Base-by-base conservation (phyloP, 805 yeast genomes). In the Wilhelminamyces savonicus region DNA sequence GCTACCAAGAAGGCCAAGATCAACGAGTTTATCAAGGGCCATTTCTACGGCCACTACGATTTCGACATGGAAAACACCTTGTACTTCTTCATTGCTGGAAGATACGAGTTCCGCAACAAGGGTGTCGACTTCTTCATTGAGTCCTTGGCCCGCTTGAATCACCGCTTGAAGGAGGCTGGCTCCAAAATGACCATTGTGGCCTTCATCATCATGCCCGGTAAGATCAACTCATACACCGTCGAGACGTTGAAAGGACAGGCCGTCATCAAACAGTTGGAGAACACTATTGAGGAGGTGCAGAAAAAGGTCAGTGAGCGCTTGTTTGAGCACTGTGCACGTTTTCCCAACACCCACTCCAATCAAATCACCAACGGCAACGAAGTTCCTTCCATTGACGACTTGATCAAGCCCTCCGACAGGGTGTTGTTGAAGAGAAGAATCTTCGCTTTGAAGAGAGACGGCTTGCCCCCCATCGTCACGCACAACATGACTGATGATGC, bases 171-270 rank as follows among this genome's bases (percentile, higher is more conserved):
- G 62, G 78, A 76, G 34, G 59, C 76, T 4, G 85, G 85, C 24
- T 82, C 95, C 5, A 84, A 82, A 46, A 82, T 80, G 69, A 90
- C 97, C 0, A 92, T 90, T 13, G 97, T 90, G 25, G 97, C 97
- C 8, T 90, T 90, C 52, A 86, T 90, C 49, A 90, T 90, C 58
- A 92, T 92, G 97, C 98, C 98, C 3, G 97, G 97, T 12, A 76
- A 79, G 29, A 88, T 94, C 33, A 80, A 83, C 47, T 88, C 97
- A 0, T 90, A 86, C 59, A 92, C 97, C 2, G 94, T 87, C 19
- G 97, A 90, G 54, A 92, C 97, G 4, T 71, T 90, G 46, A 84
- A 82, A 62, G 95, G 96, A 26, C 98, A 92, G 61, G 97, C 97
- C 2, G 97, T 88, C 26, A 82, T 88, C 43, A 82, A 82, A 54